Percentiles rank a stretch among this genome's conserved stretches.
Conservation (phyloP, 495 filamentous ascomycete genomes). For the Staphylotrichum tortipilum region DNA sequence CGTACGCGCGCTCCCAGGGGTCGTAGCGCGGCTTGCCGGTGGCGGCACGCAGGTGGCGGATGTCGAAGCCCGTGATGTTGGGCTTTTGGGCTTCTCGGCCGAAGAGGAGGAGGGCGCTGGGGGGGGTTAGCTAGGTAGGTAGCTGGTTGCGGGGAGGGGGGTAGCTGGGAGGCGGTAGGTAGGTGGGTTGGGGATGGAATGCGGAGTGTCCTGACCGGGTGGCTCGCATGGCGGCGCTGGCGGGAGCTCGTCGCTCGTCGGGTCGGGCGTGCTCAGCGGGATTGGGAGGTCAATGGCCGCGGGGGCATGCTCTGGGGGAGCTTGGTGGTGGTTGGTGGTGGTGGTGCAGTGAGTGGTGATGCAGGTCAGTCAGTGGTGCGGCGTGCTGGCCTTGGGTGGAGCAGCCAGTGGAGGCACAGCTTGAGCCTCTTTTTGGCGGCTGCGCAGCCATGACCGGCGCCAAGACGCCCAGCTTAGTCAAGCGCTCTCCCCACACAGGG, state of each 20-base stretch:
- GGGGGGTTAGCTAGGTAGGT: too few species aligned
- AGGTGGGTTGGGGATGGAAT: too few species aligned
- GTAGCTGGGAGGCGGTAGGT: too few species aligned
- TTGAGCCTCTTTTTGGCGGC: neutral
- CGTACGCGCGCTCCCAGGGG: conserved; percentile 76
- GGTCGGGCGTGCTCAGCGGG: conserved; percentile 7
- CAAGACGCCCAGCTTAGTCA: conserved; percentile 11
- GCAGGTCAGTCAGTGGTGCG: neutral
- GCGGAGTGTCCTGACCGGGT: conserved; percentile 29
- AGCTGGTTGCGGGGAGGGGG: too few species aligned
- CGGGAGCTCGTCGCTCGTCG: conserved; percentile 20
- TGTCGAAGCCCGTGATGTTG: conserved; percentile 80
- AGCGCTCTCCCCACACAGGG: too few species aligned
- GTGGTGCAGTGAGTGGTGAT: neutral
- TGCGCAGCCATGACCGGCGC: neutral
- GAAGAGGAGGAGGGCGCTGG: too few species aligned
- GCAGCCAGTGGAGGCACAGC: too few species aligned
- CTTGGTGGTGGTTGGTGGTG: neutral
- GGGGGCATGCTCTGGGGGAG: too few species aligned
- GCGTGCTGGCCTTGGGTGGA: too few species aligned
- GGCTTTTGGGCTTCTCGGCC: conserved; percentile 49
- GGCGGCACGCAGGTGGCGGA: conserved; percentile 60
- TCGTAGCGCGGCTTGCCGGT: conserved; percentile 63
- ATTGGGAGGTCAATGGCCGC: neutral
- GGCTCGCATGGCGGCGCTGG: conserved; percentile 35